Conservation (phyloP, 805 yeast genomes). For the Pichia scutulata region DNA sequence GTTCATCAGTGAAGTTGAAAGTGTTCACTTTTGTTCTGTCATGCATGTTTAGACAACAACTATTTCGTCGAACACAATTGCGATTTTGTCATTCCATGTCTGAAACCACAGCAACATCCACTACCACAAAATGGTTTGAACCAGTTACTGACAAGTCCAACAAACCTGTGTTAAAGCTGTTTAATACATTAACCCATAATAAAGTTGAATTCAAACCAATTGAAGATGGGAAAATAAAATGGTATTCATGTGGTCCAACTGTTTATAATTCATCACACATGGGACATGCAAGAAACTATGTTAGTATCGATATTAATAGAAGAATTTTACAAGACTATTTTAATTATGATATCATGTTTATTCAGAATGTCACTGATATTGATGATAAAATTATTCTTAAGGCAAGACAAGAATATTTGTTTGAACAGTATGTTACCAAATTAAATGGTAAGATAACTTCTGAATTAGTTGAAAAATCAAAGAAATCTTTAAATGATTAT, state of each 20-base stretch:
- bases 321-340: slow-evolving; percentile 85
- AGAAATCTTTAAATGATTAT: slow-evolving; percentile 40
- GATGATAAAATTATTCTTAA: slow-evolving; percentile 95
- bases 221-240: slow-evolving; percentile 57
- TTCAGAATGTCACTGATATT: slow-evolving; percentile 97
- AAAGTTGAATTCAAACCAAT: slow-evolving; percentile 76
- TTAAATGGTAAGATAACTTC: slow-evolving; percentile 25
- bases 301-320: slow-evolving; percentile 87
- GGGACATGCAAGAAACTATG: slow-evolving; percentile 99
- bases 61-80: background rate
- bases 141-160: slow-evolving; percentile 18
- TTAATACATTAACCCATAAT: slow-evolving; percentile 75
- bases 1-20: background rate
- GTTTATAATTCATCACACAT: slow-evolving; percentile 93
- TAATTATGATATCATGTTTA: slow-evolving; percentile 79
- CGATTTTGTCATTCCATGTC: slow-evolving; percentile 1
- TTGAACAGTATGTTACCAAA: slow-evolving; percentile 45
- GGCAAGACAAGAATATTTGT: slow-evolving; percentile 83
- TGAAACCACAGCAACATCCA: slow-evolving; percentile 1
- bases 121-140: slow-evolving; percentile 25
- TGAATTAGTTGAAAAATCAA: slow-evolving; percentile 33
- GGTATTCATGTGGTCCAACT: slow-evolving; percentile 99
- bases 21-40: background rate
- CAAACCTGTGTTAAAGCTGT: slow-evolving; percentile 49
- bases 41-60: background rate